Conservation (phyloP, 805 yeast genomes). For the Candida suzukii region DNA sequence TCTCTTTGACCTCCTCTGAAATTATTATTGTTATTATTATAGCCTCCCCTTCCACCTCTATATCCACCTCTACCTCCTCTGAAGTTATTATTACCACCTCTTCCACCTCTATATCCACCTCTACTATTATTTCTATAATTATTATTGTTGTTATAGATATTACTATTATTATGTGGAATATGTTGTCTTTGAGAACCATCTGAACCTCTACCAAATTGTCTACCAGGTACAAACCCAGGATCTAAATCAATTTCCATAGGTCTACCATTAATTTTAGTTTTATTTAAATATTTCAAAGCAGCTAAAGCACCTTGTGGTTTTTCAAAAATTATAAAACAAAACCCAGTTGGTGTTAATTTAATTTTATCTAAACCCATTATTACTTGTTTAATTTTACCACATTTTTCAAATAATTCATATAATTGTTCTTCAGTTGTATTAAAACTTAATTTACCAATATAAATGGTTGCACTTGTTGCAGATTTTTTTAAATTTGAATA, state of each 20-base stretch:
- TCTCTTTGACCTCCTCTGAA: constrained; percentile 16
- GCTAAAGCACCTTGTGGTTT: constrained; percentile 65
- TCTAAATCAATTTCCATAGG: constrained; percentile 82
- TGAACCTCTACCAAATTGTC: constrained; percentile 92
- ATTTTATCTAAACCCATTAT: constrained; percentile 94
- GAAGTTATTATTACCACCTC: constrained; percentile 8
- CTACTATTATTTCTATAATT: constrained; percentile 9
- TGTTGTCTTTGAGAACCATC: constrained; percentile 77
- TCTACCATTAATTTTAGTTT: constrained; percentile 79
- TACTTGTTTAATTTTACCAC: constrained; percentile 72
- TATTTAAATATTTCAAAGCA: constrained; percentile 76
- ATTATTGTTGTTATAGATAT: constrained; percentile 13
- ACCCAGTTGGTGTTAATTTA: constrained; percentile 92
- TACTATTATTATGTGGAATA: constrained; percentile 4
- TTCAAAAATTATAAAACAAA: constrained; percentile 82
- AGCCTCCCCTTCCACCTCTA: constrained; percentile 7
- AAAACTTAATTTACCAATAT: constrained; percentile 86
- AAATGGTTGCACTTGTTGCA: constrained; percentile 65
- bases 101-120: constrained; percentile 3
- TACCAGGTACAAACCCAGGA: constrained; percentile 92
- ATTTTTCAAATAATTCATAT: constrained; percentile 75
- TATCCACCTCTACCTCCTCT: constrained; percentile 15
- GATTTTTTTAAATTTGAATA: constrained; percentile 61
- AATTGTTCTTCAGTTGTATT: constrained; percentile 94
- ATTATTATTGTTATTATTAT: no score